These are phyloP conservation scores for Cordyceps sp. DNA, from an alignment of 2,329 filamentous ascomycete species.

Conservation along the genomic window DNA sequence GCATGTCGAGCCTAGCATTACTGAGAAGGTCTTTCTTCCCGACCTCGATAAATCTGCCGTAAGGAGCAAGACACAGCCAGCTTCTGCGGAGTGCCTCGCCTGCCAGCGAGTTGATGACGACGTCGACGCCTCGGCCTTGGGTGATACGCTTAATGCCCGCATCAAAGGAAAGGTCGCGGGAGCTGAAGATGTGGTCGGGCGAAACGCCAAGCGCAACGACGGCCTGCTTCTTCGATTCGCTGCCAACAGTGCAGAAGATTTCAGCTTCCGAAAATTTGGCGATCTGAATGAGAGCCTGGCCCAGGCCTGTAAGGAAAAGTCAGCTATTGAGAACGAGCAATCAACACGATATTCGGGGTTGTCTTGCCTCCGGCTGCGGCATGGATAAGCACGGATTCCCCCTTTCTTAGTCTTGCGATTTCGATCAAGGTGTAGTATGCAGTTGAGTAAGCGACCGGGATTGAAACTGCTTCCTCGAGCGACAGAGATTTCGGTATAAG, in stretches of 20 bases:
- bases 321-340: not conserved
- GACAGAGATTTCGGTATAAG: not conserved
- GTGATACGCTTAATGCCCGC: constrained; percentile 1
- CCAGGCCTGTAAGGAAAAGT: not conserved
- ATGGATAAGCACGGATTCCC: constrained; percentile 1
- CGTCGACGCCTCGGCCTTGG: not conserved
- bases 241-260: constrained; percentile 1
- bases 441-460: not conserved
- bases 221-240: not conserved
- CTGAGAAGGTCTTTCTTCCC: not conserved
- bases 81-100: not conserved
- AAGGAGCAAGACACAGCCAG: constrained; percentile 1
- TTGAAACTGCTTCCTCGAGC: not conserved
- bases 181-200: not conserved
- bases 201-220: not conserved
- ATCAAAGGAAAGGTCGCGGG: not conserved
- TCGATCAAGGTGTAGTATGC: constrained; percentile 1
- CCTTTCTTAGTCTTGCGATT: not conserved
- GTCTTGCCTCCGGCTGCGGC: constrained; percentile 1
- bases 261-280: not conserved
- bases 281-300: constrained; percentile 1
- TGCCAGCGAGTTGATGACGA: not conserved
- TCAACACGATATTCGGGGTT: too few relatives aligned
- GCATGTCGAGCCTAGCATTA: not conserved
- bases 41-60: constrained; percentile 1